Conservation (phyloP, 495 filamentous ascomycete genomes). For the Aspergillus carlsbadensis region DNA sequence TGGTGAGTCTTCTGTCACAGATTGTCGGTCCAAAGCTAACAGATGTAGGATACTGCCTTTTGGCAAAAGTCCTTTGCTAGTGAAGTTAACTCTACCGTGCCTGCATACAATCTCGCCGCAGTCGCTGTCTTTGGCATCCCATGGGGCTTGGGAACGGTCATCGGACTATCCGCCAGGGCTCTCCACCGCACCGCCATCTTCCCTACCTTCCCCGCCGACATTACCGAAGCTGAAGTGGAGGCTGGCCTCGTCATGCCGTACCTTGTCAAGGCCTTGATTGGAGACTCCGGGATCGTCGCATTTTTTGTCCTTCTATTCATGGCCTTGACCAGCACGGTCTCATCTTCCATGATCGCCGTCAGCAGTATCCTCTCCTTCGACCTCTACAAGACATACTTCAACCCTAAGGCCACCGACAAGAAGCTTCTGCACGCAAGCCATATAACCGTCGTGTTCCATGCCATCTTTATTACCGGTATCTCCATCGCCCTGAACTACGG, state of each 20-base stretch:
- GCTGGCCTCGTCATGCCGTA: slow-evolving; percentile 50
- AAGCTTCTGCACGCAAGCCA: slow-evolving; percentile 37
- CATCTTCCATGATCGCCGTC: slow-evolving; percentile 47
- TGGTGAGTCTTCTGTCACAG: slow-evolving; percentile 30
- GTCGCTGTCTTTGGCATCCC: slow-evolving; percentile 49
- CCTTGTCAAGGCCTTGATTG: slow-evolving; percentile 48
- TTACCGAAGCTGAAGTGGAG: slow-evolving; percentile 42
- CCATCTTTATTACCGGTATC: slow-evolving; percentile 37
- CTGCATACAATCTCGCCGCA: slow-evolving; percentile 45
- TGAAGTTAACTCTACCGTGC: slow-evolving; percentile 41
- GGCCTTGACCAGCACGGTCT: slow-evolving; percentile 51
- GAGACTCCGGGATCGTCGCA: slow-evolving; percentile 44
- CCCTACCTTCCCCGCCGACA: slow-evolving; percentile 49
- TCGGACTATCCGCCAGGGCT: slow-evolving; percentile 46
- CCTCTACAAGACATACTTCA: slow-evolving; percentile 55
- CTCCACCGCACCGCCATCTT: slow-evolving; percentile 48
- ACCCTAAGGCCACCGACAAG: slow-evolving; percentile 38
- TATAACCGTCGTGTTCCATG: slow-evolving; percentile 36
- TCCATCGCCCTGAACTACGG: slow-evolving; percentile 40
- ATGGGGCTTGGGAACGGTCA: slow-evolving; percentile 49
- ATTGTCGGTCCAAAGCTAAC: background rate
- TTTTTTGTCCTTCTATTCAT: slow-evolving; percentile 55
- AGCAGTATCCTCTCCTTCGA: slow-evolving; percentile 47
- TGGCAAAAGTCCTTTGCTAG: slow-evolving; percentile 53
- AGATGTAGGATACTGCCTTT: slow-evolving; percentile 46